phyloP scores from a whole-genome alignment of 768 basidiomycete species.

The Russula lepida region DNA sequence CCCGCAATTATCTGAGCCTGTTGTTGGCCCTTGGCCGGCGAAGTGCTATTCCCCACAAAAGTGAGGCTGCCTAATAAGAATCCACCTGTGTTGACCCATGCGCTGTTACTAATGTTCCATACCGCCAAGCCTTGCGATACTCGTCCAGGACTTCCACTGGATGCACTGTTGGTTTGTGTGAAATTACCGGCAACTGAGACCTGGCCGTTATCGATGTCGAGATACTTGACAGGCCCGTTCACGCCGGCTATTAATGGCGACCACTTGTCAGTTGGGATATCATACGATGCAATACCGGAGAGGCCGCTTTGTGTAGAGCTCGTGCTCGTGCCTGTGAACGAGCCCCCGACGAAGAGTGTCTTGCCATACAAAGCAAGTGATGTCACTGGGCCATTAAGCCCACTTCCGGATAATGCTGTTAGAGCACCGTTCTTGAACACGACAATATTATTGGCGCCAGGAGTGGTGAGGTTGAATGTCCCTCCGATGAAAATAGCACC shows the following conservation, averaged over 20 bases:
- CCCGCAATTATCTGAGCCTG: slow-evolving; percentile 61
- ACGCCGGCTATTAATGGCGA: slow-evolving; percentile 60
- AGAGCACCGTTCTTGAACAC: slow-evolving; percentile 55
- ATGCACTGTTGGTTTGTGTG: slow-evolving; percentile 36
- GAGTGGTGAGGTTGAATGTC: slow-evolving; percentile 54
- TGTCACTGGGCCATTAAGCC: slow-evolving; percentile 73
- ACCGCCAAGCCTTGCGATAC: slow-evolving; percentile 57
- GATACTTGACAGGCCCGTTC: slow-evolving; percentile 60
- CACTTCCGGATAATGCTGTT: slow-evolving; percentile 46
- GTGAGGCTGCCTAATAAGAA: slow-evolving; percentile 65
- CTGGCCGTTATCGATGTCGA: slow-evolving; percentile 43
- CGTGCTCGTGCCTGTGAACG: slow-evolving; percentile 63
- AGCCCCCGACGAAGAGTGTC: slow-evolving; percentile 77
- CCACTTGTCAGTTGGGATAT: slow-evolving; percentile 61
- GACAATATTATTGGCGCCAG: slow-evolving; percentile 59
- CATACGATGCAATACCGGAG: slow-evolving; percentile 60
- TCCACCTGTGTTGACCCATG: slow-evolving; percentile 71
- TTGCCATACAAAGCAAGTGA: slow-evolving; percentile 57
- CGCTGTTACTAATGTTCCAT: slow-evolving; percentile 52
- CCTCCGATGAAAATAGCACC: slow-evolving; percentile 70
- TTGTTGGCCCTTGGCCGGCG: slow-evolving; percentile 32
- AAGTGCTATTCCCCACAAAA: slow-evolving; percentile 59
- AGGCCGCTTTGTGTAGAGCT: slow-evolving; percentile 46
- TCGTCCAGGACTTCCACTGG: slow-evolving; percentile 31
- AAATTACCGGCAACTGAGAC: slow-evolving; percentile 74